Base-by-base conservation (phyloP, 2,329 filamentous ascomycete genomes). In the Diaporthe australafricana region DNA sequence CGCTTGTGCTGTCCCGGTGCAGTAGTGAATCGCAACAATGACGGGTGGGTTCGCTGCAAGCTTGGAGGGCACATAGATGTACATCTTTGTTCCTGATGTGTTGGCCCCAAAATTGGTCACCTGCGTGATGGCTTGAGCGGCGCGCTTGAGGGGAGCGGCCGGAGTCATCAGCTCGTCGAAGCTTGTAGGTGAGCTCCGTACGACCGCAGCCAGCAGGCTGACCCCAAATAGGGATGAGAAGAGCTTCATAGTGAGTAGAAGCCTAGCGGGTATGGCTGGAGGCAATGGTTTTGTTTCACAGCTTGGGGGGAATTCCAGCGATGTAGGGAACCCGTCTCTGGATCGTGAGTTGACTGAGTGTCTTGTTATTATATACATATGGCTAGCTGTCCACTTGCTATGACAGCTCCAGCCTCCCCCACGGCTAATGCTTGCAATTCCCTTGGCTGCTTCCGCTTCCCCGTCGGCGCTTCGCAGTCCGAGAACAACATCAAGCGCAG, bases 11-110 rank as follows among this genome's bases (percentile, higher is more conserved):
- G 71, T 70, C 25, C 71, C 71, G 20, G 57, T 57, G 20, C 60
- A 72, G 67, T 72, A 70, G 80, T 90, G 86, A 71, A 88, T 82
- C 4, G 86, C 88, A 2, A 90, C 86, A 22, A 90, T 80, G 52
- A 91, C 82, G 1, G 82, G 83, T 0, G 87, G 86, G 38, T 32
- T 42, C 1, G 70, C 38, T 0, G 78, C 78, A 7, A 84, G 76
- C 14, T 76, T 81, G 62, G 80, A 77, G 2, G 83, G 83, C 11
- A 80, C 78, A 45, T 80, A 80, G 70, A 80, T 78, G 73, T 77
- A 80, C 76, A 80, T 79, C 67, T 77, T 76, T 14, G 75, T 76
- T 20, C 60, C 60, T 3, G 70, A 72, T 0, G 65, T 40, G 72
- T 80, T 79, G 20, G 76, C 74, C 17, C 78, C 79, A 27, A 79